These are phyloP conservation scores for Heritiera littoralis DNA, from an alignment of 345 rosid species.

Conservation along the genomic window DNA sequence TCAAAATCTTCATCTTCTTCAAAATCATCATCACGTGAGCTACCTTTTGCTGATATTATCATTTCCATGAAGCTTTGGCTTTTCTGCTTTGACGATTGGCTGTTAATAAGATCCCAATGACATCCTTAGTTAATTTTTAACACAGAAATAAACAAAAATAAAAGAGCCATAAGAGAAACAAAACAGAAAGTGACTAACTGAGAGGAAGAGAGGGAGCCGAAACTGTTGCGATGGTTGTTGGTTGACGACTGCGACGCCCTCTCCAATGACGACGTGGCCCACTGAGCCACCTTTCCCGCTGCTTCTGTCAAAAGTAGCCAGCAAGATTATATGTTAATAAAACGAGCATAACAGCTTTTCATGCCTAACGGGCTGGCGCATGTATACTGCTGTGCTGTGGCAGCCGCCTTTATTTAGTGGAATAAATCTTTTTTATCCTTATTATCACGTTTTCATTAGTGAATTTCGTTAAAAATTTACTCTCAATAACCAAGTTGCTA, in stretches of 20 bases:
- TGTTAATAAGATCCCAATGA: conserved; percentile 30
- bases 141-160: background rate
- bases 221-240: conserved; percentile 54
- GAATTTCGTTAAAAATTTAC: too few relatives aligned
- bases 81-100: conserved; percentile 57
- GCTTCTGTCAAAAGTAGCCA: conserved; percentile 39
- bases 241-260: conserved; percentile 58
- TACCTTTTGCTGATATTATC: conserved; percentile 76
- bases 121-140: conserved; percentile 1
- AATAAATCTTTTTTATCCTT: too few relatives aligned
- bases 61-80: conserved; percentile 88
- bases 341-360: background rate
- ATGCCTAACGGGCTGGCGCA: too few relatives aligned
- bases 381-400: too few relatives aligned
- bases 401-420: too few relatives aligned
- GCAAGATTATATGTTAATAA: conserved; percentile 22
- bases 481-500: too few relatives aligned
- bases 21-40: conserved; percentile 60
- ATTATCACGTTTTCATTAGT: too few relatives aligned
- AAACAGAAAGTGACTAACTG: conserved; percentile 51
- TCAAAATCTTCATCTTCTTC: conserved; percentile 77
- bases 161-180: background rate
- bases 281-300: conserved; percentile 44
- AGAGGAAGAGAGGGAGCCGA: conserved; percentile 68
- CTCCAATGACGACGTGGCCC: conserved; percentile 48